Base-by-base conservation (phyloP, 2,329 filamentous ascomycete genomes). In the Raffaelea ambrosiae region DNA sequence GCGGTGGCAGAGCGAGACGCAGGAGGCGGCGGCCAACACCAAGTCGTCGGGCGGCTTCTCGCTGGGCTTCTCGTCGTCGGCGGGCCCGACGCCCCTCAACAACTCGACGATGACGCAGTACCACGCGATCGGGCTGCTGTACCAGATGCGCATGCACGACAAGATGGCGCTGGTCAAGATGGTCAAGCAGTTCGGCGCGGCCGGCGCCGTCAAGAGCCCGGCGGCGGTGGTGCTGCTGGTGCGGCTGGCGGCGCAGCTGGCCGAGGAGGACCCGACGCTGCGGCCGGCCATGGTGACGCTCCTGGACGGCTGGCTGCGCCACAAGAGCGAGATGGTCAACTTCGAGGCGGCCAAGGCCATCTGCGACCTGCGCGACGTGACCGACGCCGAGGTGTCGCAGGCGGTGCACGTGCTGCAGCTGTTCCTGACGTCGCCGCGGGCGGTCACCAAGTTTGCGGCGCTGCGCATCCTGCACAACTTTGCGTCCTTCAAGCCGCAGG, bases 241-340 rank as follows among this genome's bases (percentile, higher is more conserved):
- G 48, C 81, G 93, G 57, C 71, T 98, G 55, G 93, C 93, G 31
- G 88, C 91, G 39, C 93, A 95, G 72, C 74, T 98, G 53, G 91
- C 91, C 29, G 89, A 95, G 64, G 93, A 98, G 62, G 93, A 98
- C 59, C 77, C 81, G 36, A 84, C 88, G 55, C 76, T 97, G 61
- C 77, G 91, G 58, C 94, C 87, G 71, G 89, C 90, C 51, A 98
- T 98, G 93, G 93, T 95, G 80, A 84, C 90, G 68, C 80, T 98
- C 56, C 79, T 98, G 59, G 91, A 97, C 65, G 87, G 89, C 61
- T 97, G 91, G 91, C 72, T 98, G 66, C 82, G 90, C 65, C 91
- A 97, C 69, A 97, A 98, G 83, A 95, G 89, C 67, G 93, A 97
- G 66, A 95, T 95, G 88, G 90, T 98, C 69, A 97, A 96, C 73